Evolutionary conservation across 768 basidiomycete species (phyloP).

Genomic region (Podaxis sp.): DNA sequence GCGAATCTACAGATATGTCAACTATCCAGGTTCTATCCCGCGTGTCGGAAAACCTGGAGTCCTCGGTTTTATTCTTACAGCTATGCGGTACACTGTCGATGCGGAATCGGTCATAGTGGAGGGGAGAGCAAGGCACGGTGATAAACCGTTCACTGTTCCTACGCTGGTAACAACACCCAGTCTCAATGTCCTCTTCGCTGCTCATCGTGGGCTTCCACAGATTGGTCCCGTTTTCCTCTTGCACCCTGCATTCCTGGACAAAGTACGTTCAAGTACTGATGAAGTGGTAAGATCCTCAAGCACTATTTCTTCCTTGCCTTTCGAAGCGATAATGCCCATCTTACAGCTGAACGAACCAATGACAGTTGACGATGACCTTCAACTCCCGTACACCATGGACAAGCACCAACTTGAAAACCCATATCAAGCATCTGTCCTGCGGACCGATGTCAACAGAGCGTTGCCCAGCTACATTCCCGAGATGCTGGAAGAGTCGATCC

Average conservation of each 20-base stretch:
- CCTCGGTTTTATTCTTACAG: slow-evolving; percentile 30
- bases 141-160: slow-evolving; percentile 21
- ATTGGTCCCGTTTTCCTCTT: slow-evolving; percentile 30
- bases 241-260: slow-evolving; percentile 26
- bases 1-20: slow-evolving; percentile 23
- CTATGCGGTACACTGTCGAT: slow-evolving; percentile 28
- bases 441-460: slow-evolving; percentile 32
- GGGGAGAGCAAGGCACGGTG: slow-evolving; percentile 18
- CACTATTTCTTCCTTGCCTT: background rate
- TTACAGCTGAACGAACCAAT: slow-evolving; percentile 30
- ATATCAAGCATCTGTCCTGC: slow-evolving; percentile 29
- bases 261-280: slow-evolving; percentile 28
- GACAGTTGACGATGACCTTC: slow-evolving; percentile 30
- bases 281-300: slow-evolving; percentile 21
- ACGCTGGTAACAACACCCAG: slow-evolving; percentile 21
- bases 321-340: background rate
- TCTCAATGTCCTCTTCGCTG: background rate
- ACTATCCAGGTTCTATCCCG: slow-evolving; percentile 27
- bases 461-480: slow-evolving; percentile 32
- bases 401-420: slow-evolving; percentile 27
- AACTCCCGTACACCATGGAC: slow-evolving; percentile 34
- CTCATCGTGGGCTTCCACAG: slow-evolving; percentile 13
- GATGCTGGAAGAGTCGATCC: slow-evolving; percentile 29
- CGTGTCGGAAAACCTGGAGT: slow-evolving; percentile 29
- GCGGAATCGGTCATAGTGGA: slow-evolving; percentile 24